Evolutionary conservation across 345 rosid genomes (phyloP), one percentile per base, ranked within the genome.

Genomic region (Ceriops decandra): DNA sequence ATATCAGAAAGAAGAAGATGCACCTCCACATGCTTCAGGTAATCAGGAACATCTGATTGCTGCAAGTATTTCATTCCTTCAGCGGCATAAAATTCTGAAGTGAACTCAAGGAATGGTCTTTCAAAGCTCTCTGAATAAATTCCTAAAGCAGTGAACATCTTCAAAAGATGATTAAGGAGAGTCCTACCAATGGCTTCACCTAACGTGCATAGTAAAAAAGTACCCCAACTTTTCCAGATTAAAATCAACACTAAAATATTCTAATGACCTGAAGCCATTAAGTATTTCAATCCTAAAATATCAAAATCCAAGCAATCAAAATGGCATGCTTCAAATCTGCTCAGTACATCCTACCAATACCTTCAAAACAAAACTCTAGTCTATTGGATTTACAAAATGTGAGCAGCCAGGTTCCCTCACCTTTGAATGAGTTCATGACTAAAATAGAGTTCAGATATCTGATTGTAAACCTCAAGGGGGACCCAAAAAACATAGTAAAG

Each of bases 51-150:
- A 72, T 95, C 97, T 20, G 86, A 86, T 76, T 90, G 99, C 82
- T 95, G 99, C 93, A 91, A 88, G 82, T 84, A 88, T 75, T 85
- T 87, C 98, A 88, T 88, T 72, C 99, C 99, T 79, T 95, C 99
- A 51, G 99, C 80, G 6, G 92, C 97, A 88, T 91, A 95, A 85
- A 90, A 95, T 78, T 88, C 99, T 11, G 97, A 91, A 47, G 96
- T 95, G 73, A 88, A 73, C 72, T 90, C 97, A 66, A 91, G 93
- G 84, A 95, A 95, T 60, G 87, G 87, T 74, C 84, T 93, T 82
- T 93, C 97, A 85, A 93, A 93, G 82, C 89, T 91, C 72, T 93
- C 96, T 27, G 86, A 67, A 87, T 91, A 95, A 76, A 91, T 95
- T 70, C 97, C 99, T 72, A 95, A 84, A 67, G 99, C 87, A 24